Percentiles rank a stretch among this genome's conserved stretches.
Evolutionary conservation across 441 rosid genomes (phyloP).

Genomic region (Adansonia rubrostipa): DNA sequence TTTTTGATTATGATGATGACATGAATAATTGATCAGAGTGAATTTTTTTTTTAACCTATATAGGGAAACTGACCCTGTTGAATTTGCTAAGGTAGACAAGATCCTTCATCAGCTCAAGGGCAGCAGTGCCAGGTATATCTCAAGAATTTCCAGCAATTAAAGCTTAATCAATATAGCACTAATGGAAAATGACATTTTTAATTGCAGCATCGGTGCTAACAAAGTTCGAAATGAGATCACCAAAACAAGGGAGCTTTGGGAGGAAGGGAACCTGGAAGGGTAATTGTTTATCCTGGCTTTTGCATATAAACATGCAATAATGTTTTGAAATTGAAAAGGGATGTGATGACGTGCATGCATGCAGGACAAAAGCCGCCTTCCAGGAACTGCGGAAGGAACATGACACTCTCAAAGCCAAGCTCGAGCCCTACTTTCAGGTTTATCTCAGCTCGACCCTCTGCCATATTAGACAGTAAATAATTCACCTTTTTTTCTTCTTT

Average conservation of each 20-base stretch:
- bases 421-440: conserved; percentile 40
- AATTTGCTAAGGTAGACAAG: conserved; percentile 23
- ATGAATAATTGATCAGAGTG: background rate
- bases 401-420: conserved; percentile 29
- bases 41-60: background rate
- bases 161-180: background rate
- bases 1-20: background rate
- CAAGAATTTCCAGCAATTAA: background rate
- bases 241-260: conserved; percentile 15
- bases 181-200: background rate
- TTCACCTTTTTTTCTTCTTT: background rate
- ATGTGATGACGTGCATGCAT: conserved; percentile 16
- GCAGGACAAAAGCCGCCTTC: conserved; percentile 31
- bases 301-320: background rate
- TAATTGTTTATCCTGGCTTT: background rate
- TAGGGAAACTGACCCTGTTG: conserved; percentile 31
- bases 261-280: conserved; percentile 29
- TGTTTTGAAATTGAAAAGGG: background rate
- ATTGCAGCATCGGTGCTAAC: conserved; percentile 40
- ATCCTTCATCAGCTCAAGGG: conserved; percentile 37
- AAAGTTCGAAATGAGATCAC: conserved; percentile 27
- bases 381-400: conserved; percentile 30
- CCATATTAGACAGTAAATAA: too few species aligned
- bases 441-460: background rate
- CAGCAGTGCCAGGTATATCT: conserved; percentile 34